Base-by-base conservation (phyloP, 768 basidiomycete genomes). In the Phanerochaete carnosa region DNA sequence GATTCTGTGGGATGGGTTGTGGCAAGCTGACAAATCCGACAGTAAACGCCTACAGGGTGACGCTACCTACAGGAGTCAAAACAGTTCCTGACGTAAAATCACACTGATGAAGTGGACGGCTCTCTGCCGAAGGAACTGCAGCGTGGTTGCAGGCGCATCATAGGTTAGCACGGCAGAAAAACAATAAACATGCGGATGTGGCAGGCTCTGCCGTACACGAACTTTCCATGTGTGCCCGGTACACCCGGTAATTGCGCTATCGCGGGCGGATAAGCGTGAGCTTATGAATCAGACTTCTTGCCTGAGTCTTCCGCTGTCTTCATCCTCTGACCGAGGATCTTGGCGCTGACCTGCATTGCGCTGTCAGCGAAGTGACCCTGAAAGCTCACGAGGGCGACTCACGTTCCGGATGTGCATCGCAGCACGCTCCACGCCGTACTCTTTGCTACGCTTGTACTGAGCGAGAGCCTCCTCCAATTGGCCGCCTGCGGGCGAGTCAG, bases 331-430 rank as follows among this genome's bases (percentile, higher is more conserved):
- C 87, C 86, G 54, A 91, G 71, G 62, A 92, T 88, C 74, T 90
- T 93, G 62, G 90, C 90, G 71, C 89, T 83, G 62, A 94, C 87
- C 91, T 92, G 68, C 43, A 54, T 60, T 60, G 26, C 5, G 26
- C 46, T 65, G 62, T 57, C 30, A 64, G 33, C 61, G 35, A 64
- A 60, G 59, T 50, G 58, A 49, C 52, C 28, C 33, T 54, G 58
- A 58, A 56, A 58, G 35, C 60, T 23, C 46, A 54, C 49, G 56
- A 55, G 32, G 49, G 59, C 39, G 50, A 72, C 79, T 55, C 68
- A 92, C 93, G 73, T 93, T 94, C 63, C 92, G 85, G 61, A 94
- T 87, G 71, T 95, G 91, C 69, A 90, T 77, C 13, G 83, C 84
- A 45, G 93, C 92, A 45, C 90, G 87, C 68, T 93, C 90, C 53